Conservation (phyloP, 257 asterid genomes). For the Anisodus acutangulus region DNA sequence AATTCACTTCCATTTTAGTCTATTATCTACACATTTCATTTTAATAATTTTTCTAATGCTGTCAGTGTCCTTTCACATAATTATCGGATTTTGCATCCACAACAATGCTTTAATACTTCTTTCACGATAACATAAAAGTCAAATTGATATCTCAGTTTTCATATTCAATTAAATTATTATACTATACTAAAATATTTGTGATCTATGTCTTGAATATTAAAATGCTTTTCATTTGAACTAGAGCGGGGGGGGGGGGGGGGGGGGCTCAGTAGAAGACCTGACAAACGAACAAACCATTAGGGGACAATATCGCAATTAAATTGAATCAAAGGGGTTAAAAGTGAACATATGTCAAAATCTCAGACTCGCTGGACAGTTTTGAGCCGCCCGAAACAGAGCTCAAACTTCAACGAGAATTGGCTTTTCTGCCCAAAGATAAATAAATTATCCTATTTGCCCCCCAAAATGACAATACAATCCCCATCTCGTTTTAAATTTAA, state of each 20-base stretch:
- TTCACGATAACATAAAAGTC: background rate
- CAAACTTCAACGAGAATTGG: conserved; percentile 55
- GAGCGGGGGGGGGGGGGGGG: too few relatives aligned
- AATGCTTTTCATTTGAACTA: conserved; percentile 1
- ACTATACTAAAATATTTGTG: background rate
- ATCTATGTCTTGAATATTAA: background rate
- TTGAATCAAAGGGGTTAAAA: conserved; percentile 30
- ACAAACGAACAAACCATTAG: conserved; percentile 50
- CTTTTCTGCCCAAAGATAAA: conserved; percentile 45
- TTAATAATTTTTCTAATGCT: background rate
- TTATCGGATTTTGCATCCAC: background rate
- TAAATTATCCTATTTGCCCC: conserved; percentile 35
- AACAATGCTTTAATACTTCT: background rate
- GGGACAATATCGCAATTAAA: conserved; percentile 44
- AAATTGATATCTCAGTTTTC: background rate
- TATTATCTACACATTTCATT: background rate
- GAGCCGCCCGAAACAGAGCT: conserved; percentile 53
- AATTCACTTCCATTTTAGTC: background rate
- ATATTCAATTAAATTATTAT: background rate
- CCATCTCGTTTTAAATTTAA: conserved; percentile 48
- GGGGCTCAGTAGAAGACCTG: conserved; percentile 6
- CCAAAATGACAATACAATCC: conserved; percentile 57
- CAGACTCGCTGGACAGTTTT: conserved; percentile 40
- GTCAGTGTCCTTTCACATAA: background rate
- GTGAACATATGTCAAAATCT: conserved; percentile 58